Evolutionary conservation across 345 rosid species (phyloP).

Genomic region (Eucalyptus virginea): DNA sequence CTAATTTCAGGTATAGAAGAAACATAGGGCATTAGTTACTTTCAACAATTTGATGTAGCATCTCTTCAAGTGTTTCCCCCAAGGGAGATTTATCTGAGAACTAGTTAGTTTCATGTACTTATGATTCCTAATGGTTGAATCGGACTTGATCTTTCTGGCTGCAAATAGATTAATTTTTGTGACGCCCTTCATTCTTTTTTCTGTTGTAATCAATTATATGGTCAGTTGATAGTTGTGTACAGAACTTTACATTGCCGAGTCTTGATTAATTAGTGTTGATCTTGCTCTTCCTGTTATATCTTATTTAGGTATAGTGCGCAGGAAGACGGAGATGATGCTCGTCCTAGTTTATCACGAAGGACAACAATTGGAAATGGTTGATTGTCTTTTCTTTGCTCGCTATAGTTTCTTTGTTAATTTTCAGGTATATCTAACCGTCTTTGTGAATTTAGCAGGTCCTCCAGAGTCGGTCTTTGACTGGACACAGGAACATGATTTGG

Average conservation of each 20-base stretch:
- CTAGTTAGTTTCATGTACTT: neutral
- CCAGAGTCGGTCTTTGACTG: slow-evolving; percentile 84
- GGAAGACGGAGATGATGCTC: slow-evolving; percentile 81
- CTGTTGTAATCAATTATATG: neutral
- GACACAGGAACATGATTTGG: slow-evolving; percentile 77
- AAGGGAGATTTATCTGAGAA: neutral
- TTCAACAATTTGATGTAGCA: neutral
- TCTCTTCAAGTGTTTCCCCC: neutral
- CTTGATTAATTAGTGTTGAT: neutral
- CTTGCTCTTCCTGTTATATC: neutral
- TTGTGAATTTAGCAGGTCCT: slow-evolving; percentile 47
- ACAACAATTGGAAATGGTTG: slow-evolving; percentile 96
- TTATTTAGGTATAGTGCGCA: slow-evolving; percentile 67
- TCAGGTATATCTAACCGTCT: neutral
- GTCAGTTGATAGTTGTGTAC: neutral
- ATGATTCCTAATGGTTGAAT: neutral
- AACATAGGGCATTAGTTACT: neutral
- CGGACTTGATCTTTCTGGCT: neutral
- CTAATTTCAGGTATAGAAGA: neutral
- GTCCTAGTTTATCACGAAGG: slow-evolving; percentile 48
- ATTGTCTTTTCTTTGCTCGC: neutral
- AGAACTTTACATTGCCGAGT: neutral
- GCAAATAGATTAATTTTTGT: neutral
- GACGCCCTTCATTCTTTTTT: neutral
- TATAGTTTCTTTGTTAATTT: neutral